Evolutionary conservation across 805 yeast genomes (phyloP).

Genomic region (Blastobotrys terrestris): DNA sequence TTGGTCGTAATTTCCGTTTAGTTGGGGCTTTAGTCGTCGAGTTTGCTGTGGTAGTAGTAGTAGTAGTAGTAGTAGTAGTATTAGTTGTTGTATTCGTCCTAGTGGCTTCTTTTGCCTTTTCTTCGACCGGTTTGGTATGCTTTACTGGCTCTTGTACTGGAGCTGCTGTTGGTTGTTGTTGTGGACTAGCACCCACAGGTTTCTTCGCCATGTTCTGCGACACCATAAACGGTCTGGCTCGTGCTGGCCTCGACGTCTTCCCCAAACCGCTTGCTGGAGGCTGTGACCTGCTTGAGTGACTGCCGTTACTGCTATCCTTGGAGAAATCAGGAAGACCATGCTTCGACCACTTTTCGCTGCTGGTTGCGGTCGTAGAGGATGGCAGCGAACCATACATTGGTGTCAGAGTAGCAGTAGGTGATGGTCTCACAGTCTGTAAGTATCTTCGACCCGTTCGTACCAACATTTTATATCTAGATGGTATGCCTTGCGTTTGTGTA

Average conservation of each 20-base stretch:
- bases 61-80: too few relatives aligned
- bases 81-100: background rate
- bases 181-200: background rate
- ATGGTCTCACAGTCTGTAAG: conserved; percentile 8
- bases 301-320: background rate
- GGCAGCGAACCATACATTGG: conserved; percentile 1
- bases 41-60: too few relatives aligned
- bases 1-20: conserved; percentile 63
- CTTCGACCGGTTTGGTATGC: background rate
- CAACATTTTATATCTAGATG: conserved; percentile 1
- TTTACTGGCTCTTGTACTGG: background rate
- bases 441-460: conserved; percentile 1
- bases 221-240: conserved; percentile 1
- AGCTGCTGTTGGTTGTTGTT: background rate
- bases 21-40: conserved; percentile 13
- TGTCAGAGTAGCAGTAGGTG: background rate
- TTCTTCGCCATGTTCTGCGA: background rate
- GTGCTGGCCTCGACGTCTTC: conserved; percentile 1
- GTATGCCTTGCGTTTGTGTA: background rate
- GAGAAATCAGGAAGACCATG: conserved; percentile 3
- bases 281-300: background rate
- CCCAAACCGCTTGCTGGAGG: background rate
- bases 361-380: background rate
- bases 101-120: background rate
- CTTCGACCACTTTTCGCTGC: conserved; percentile 3